Evolutionary conservation across 1,139 yeast genomes (phyloP).

Genomic region (Hansenula sp.): DNA sequence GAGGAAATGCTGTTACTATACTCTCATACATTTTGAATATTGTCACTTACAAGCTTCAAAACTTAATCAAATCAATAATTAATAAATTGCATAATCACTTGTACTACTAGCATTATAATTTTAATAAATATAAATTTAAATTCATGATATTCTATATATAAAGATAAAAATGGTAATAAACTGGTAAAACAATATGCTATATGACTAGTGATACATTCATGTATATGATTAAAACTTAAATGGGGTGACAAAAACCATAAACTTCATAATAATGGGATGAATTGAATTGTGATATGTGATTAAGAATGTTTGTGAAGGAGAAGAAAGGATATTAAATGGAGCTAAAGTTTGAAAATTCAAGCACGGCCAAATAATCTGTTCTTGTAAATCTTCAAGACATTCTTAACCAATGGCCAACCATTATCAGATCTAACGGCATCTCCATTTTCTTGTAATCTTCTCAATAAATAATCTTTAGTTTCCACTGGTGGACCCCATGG

Average conservation of each 20-base stretch:
- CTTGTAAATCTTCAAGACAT: constrained; percentile 42
- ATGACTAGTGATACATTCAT: neutral
- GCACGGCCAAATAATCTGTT: constrained; percentile 33
- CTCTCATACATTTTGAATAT: neutral
- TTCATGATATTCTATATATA: neutral
- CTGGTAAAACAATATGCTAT: neutral
- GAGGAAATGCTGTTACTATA: neutral
- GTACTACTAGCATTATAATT: too few species aligned
- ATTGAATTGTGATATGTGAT: neutral
- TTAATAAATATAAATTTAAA: too few species aligned
- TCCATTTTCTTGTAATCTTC: constrained; percentile 95
- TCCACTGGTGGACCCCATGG: constrained; percentile 98
- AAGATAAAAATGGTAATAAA: neutral
- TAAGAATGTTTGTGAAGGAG: too few species aligned
- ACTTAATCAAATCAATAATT: too few species aligned
- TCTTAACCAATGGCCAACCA: constrained; percentile 72
- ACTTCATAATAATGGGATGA: neutral
- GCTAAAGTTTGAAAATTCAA: too few species aligned
- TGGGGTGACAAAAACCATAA: too few species aligned
- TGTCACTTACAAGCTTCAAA: too few species aligned
- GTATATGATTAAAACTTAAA: neutral
- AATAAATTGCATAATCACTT: too few species aligned
- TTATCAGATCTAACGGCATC: constrained; percentile 90
- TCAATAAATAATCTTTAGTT: constrained; percentile 83
- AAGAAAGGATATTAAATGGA: too few species aligned